Evolutionary conservation across 805 yeast genomes (phyloP).

Genomic region (Lipomyces lipofer): DNA sequence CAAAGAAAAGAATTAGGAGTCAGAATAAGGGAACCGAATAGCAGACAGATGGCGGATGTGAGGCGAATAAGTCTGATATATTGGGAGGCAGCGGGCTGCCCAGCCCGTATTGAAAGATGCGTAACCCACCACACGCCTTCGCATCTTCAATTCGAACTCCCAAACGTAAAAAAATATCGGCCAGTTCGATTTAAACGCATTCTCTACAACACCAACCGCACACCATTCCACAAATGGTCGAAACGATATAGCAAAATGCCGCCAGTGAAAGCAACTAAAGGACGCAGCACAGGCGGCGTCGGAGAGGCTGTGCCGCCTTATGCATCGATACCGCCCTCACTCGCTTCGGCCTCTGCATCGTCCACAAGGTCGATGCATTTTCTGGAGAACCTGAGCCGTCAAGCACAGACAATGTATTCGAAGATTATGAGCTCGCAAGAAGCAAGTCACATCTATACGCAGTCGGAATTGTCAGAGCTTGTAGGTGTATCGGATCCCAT

Average conservation of each 20-base stretch:
- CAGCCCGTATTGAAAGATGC: no score
- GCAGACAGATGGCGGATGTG: no score
- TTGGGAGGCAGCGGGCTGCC: no score
- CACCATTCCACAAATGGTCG: neutral
- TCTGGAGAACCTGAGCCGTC: slow-evolving; percentile 18
- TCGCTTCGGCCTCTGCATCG: slow-evolving; percentile 3
- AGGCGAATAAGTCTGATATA: no score
- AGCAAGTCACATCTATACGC: slow-evolving; percentile 57
- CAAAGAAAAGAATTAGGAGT: no score
- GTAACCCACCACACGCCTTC: no score
- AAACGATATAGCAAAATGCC: slow-evolving; percentile 11
- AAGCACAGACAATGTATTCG: slow-evolving; percentile 22
- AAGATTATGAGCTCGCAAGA: slow-evolving; percentile 32
- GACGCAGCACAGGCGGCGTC: slow-evolving; percentile 8
- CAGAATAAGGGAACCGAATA: no score
- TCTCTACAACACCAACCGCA: neutral
- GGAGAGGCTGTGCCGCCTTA: slow-evolving; percentile 11
- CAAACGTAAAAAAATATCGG: no score
- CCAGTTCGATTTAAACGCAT: no score
- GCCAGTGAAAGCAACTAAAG: slow-evolving; percentile 12
- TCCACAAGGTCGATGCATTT: slow-evolving; percentile 9
- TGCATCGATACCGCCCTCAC: slow-evolving; percentile 11
- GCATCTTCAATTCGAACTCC: no score
- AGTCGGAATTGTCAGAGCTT: slow-evolving; percentile 62
- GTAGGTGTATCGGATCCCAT: slow-evolving; percentile 46